Base-by-base conservation (phyloP, 2,329 filamentous ascomycete species). In the Coleophoma cylindrospora region DNA sequence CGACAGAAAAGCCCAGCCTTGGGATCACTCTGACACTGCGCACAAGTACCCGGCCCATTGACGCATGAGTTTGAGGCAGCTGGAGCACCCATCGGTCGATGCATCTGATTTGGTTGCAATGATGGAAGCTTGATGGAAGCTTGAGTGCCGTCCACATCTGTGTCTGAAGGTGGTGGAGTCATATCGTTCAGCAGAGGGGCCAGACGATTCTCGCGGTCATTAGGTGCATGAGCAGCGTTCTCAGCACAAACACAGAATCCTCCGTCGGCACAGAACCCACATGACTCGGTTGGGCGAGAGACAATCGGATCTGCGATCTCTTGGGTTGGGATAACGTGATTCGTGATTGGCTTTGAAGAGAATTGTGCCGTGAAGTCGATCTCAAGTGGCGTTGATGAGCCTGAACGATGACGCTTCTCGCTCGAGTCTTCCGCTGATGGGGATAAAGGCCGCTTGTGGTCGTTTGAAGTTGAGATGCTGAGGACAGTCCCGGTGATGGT, bases 221-320 rank as follows among this genome's bases (percentile, higher is more conserved):
- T 66, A 34, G 67, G 67, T 32, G 64, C 49, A 40, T 50, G 33
- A 67, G 68, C 14, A 21, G 72, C 68, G 17, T 72, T 68, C 56
- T 91, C 88, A 21, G 87, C 88, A 66, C 89, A 94, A 57, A 91
- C 83, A 63, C 89, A 94, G 59, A 89, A 89, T 0, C 86, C 91
- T 4, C 87, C 87, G 52, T 91, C 87, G 54, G 85, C 81, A 68
- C 89, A 94, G 70, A 94, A 94, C 7, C 89, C 89, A 65, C 89
- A 94, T 17, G 81, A 79, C 59, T 92, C 88, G 54, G 81, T 77
- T 5, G 78, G 70, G 58, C 63, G 50, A 57, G 64, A 67, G 55
- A 57, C 61, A 37, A 55, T 56, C 43, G 56, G 33, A 27, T 50
- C 46, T 14, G 55, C 52, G 33, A 51, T 50, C 53, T 54, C 57